Base-by-base conservation (phyloP, 169 alveolate genomes). In the Cystoisospora suis region DNA sequence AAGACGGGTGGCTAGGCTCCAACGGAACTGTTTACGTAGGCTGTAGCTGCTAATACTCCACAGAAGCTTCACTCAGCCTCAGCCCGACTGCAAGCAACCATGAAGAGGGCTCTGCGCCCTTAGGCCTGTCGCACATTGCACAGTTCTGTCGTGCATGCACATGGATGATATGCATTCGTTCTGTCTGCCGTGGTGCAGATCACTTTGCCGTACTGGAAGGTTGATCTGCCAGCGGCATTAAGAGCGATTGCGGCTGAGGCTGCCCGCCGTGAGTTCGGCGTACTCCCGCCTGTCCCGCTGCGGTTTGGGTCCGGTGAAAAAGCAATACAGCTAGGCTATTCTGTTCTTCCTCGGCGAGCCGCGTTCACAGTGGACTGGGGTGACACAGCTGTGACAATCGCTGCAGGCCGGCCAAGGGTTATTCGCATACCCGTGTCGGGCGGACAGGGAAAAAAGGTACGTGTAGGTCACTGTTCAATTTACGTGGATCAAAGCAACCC, bases 171-270 rank as follows among this genome's bases (percentile, higher is more conserved):
- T 20, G 61, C 20, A 12, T 49, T 49, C 61, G 61, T 9, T 9
- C 61, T 49, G 61, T 20, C 61, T 49, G 61, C 20, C 20, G 61
- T 49, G 9, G 61, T 49, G n/a, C 83, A 72, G 83, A 40, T 56
- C 23, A 27, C 34, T 46, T 72, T 72, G 45, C 83, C 83, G 1
- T 72, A 40, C 32, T 72, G 83, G 83, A 72, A 72, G 53, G 83
- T 72, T 34, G 83, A 72, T 38, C 83, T 72, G 29, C 42, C 53
- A 6, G 83, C 58, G 42, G 32, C 83, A 1, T 23, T 72, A 53
- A 34, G 56, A 38, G 32, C 38, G 12, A 0, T 72, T 9, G 56
- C 83, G 23, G 32, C 46, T 0, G 83, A 12, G 56, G 83, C 83
- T 72, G 56, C 45, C 27, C 4, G 83, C 36, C 49, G 32, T 3